Conservation (phyloP, 495 filamentous ascomycete species). For the Wilcoxina mikolae region DNA sequence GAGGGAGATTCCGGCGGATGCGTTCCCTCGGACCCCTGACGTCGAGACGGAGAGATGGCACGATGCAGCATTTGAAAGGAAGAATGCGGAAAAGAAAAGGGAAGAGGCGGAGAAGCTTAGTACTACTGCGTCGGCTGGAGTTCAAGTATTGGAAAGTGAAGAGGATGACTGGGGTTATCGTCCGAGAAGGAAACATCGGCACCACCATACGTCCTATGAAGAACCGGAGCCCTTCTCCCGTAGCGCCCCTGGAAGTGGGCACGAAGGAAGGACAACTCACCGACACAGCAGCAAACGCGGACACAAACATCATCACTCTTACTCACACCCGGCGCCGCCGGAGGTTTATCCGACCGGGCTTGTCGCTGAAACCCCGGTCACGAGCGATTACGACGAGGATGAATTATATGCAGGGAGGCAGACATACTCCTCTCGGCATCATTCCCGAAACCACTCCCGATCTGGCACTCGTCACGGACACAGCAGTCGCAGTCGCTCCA, state of each 20-base stretch:
- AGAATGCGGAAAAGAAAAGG: not conserved
- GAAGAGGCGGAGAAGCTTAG: not conserved
- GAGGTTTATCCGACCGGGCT: not conserved
- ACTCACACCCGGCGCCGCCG: no score
- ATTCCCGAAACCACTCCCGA: not conserved
- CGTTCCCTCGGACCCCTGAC: conserved; percentile 64
- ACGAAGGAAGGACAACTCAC: not conserved
- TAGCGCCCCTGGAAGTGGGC: not conserved
- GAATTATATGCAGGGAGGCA: not conserved
- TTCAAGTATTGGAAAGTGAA: conserved; percentile 1
- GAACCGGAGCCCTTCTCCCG: not conserved
- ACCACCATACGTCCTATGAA: not conserved
- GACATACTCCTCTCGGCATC: not conserved
- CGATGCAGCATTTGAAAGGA: conserved; percentile 33
- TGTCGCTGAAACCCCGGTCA: conserved; percentile 1
- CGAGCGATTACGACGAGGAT: conserved; percentile 5
- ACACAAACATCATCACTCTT: not conserved
- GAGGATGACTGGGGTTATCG: conserved; percentile 2
- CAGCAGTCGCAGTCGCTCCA: not conserved
- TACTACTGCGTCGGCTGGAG: not conserved
- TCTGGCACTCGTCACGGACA: not conserved
- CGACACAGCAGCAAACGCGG: not conserved
- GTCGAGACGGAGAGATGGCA: conserved; percentile 72
- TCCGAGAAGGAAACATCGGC: conserved; percentile 1
- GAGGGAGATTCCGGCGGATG: conserved; percentile 53